Percentiles rank a stretch among this genome's conserved stretches.
Evolutionary conservation across 768 basidiomycete species (phyloP).

Genomic region (Flagelloscypha sp.): DNA sequence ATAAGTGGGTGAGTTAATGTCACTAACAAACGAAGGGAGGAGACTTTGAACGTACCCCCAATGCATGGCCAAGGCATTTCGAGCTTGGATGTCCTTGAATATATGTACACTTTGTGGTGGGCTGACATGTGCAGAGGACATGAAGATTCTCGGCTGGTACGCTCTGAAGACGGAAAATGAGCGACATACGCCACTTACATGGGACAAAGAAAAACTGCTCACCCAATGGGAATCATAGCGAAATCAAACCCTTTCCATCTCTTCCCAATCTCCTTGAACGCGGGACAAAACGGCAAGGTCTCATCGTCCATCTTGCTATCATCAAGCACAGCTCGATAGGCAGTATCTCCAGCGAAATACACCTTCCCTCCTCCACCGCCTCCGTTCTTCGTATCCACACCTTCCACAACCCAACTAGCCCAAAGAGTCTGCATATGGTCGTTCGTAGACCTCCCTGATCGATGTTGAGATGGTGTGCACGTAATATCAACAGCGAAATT

Average conservation of each 20-base stretch:
- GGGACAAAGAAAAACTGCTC: conserved; percentile 10
- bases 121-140: conserved; percentile 53
- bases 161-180: conserved; percentile 37
- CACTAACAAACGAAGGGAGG: not conserved
- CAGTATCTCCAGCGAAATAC: conserved; percentile 68
- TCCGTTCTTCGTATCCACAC: too few species aligned
- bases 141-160: conserved; percentile 45
- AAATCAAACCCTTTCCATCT: conserved; percentile 57
- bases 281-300: conserved; percentile 55
- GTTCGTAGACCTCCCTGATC: conserved; percentile 37
- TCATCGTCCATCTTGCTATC: conserved; percentile 42
- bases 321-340: conserved; percentile 31
- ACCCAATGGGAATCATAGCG: conserved; percentile 66
- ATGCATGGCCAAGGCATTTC: conserved; percentile 60
- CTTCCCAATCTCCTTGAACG: conserved; percentile 63
- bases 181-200: too few species aligned
- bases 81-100: conserved; percentile 54
- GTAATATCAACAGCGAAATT: conserved; percentile 37
- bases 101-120: conserved; percentile 63
- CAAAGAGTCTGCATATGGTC: conserved; percentile 58
- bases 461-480: conserved; percentile 61
- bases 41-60: conserved; percentile 42
- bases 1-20: not conserved
- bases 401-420: conserved; percentile 58
- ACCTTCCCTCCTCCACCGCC: conserved; percentile 35